Evolutionary conservation across 441 rosid genomes (phyloP).

Genomic region (Sinapis alba): DNA sequence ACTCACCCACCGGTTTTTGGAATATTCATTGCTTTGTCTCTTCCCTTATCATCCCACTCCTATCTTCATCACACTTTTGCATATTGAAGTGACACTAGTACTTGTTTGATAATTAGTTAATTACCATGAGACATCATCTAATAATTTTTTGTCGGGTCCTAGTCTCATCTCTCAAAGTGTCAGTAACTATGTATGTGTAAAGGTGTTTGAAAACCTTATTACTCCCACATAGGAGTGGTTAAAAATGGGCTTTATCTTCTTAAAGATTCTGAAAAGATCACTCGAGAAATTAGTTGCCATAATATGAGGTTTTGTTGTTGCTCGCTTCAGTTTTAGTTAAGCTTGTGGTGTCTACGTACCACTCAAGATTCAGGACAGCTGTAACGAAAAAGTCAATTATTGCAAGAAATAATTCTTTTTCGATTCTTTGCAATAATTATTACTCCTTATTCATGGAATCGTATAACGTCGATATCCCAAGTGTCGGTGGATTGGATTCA

Average conservation of each 20-base stretch:
- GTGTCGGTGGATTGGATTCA: conserved; percentile 38
- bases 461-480: conserved; percentile 2
- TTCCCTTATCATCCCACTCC: not conserved
- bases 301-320: not conserved
- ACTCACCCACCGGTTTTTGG: not conserved
- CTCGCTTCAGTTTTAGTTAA: not conserved
- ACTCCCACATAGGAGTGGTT: not conserved
- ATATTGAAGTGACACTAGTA: not conserved
- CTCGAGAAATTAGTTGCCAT: not conserved
- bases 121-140: conserved; percentile 9
- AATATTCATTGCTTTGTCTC: conserved; percentile 28
- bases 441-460: not conserved
- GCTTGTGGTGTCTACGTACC: conserved; percentile 12
- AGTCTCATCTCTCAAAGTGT: not conserved
- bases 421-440: not conserved
- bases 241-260: not conserved
- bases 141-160: not conserved
- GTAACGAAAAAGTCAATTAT: conserved; percentile 1
- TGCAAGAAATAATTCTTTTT: not conserved
- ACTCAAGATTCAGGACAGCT: conserved; percentile 34
- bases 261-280: not conserved
- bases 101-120: not conserved
- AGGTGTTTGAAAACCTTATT: not conserved
- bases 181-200: not conserved
- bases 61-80: not conserved